A percentile compares a stretch with the other conserved stretches of the same genome.
These are phyloP conservation scores for Hemisphaericaspora xylofermentans DNA, from an alignment of 1,139 yeast genomes.

Conservation along the genomic window DNA sequence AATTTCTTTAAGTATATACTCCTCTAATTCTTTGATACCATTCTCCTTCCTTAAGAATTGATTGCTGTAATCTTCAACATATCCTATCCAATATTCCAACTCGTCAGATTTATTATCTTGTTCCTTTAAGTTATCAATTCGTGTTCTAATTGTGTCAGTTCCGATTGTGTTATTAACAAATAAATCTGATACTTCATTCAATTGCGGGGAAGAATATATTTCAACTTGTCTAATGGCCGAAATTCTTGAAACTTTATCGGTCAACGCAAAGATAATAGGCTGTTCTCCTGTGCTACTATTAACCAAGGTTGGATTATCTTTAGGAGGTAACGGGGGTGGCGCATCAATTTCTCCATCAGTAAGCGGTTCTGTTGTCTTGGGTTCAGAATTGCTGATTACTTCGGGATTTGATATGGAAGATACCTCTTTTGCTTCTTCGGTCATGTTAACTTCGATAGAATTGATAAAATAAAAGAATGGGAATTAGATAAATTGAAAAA, in stretches of 20 bases:
- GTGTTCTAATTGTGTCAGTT: conserved; percentile 10
- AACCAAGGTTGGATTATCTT: neutral
- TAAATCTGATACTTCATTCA: conserved; percentile 39
- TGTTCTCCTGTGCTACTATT: conserved; percentile 1
- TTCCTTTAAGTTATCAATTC: conserved; percentile 7
- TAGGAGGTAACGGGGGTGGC: conserved; percentile 9
- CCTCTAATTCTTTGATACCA: conserved; percentile 25
- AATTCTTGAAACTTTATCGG: conserved; percentile 28
- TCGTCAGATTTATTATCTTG: conserved; percentile 9
- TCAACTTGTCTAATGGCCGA: conserved; percentile 37
- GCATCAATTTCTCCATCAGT: neutral
- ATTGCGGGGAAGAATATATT: conserved; percentile 28
- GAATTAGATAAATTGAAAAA: too few relatives aligned
- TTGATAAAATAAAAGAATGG: too few relatives aligned
- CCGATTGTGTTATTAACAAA: conserved; percentile 16
- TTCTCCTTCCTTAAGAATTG: conserved; percentile 19
- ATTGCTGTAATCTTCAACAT: conserved; percentile 24
- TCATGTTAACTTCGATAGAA: too few relatives aligned
- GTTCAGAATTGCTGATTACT: too few relatives aligned
- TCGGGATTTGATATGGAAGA: too few relatives aligned
- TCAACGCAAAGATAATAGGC: conserved; percentile 7
- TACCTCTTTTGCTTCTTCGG: too few relatives aligned
- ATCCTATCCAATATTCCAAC: conserved; percentile 24
- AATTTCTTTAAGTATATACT: conserved; percentile 30
- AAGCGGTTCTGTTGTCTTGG: too few relatives aligned